A percentile compares a stretch with the other conserved stretches of the same genome.
phyloP scores from a whole-genome alignment of 2,329 filamentous ascomycete genomes.

The Colletotrichum neosansevieriae region DNA sequence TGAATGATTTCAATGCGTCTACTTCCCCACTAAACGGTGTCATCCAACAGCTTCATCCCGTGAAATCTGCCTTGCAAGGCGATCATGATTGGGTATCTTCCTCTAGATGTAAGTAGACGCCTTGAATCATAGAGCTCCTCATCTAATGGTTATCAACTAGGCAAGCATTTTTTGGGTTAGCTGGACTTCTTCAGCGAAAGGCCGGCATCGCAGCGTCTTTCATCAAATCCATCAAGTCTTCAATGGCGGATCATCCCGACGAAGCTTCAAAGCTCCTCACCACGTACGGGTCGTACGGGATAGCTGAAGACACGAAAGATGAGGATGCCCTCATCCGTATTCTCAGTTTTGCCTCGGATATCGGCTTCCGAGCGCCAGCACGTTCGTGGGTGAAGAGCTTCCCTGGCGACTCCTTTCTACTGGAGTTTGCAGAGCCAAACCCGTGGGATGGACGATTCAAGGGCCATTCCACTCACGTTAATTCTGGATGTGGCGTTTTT shows the following conservation, averaged over 20 bases:
- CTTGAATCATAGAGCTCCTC: background rate
- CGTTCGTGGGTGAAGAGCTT: slow-evolving; percentile 1
- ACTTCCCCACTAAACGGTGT: too few relatives aligned
- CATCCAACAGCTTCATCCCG: background rate
- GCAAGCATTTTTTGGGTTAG: slow-evolving; percentile 16
- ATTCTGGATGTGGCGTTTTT: slow-evolving; percentile 58
- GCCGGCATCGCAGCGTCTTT: slow-evolving; percentile 9
- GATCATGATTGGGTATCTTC: slow-evolving; percentile 11
- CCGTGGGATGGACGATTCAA: slow-evolving; percentile 58
- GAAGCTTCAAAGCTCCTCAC: background rate
- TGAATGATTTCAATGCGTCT: too few relatives aligned
- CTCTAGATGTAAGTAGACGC: background rate
- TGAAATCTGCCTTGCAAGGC: background rate
- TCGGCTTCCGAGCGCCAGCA: slow-evolving; percentile 18
- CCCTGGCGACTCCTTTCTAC: slow-evolving; percentile 25
- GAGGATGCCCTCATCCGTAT: slow-evolving; percentile 10
- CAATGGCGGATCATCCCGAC: background rate
- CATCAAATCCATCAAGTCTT: background rate
- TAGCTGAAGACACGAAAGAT: background rate
- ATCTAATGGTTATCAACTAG: background rate
- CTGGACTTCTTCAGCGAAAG: background rate
- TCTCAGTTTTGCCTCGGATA: slow-evolving; percentile 14
- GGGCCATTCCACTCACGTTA: slow-evolving; percentile 56
- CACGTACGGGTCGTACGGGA: background rate
- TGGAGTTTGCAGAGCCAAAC: slow-evolving; percentile 60